Conservation (phyloP, 2,329 filamentous ascomycete species). For the Seiridium unicorne region DNA sequence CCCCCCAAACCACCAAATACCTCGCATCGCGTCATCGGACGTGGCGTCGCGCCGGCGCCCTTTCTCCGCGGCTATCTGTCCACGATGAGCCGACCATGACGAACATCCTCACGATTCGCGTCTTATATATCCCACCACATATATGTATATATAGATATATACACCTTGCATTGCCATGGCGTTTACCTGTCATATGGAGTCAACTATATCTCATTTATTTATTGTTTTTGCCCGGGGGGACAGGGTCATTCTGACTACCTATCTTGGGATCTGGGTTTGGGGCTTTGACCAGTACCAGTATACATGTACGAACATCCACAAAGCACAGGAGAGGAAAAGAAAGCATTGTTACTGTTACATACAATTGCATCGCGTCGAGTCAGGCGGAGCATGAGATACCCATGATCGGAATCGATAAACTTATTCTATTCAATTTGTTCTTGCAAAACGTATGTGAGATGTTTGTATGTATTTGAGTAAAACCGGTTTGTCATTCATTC, state of each 20-base stretch:
- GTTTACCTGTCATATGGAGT: not conserved
- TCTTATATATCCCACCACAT: no score
- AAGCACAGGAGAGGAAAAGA: not conserved
- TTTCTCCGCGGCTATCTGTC: not conserved
- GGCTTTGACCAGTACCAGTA: no score
- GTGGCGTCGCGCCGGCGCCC: not conserved
- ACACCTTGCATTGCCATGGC: not conserved
- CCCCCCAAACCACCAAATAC: no score
- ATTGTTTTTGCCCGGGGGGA: not conserved
- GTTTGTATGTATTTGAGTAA: no score
- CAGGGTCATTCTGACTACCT: not conserved
- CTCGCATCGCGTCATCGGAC: not conserved
- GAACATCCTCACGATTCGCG: no score
- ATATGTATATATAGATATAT: no score
- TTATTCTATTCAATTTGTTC: not conserved
- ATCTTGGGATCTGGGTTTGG: not conserved
- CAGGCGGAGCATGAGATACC: conserved; percentile 2
- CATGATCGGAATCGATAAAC: conserved; percentile 3
- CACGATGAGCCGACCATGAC: not conserved
- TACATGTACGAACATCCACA: no score
- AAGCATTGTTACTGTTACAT: not conserved
- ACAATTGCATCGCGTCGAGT: not conserved
- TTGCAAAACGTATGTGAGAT: no score
- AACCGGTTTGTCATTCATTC: no score
- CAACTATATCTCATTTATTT: not conserved